Conservation (phyloP, 257 asterid genomes). For the Solanum gracilifrons region DNA sequence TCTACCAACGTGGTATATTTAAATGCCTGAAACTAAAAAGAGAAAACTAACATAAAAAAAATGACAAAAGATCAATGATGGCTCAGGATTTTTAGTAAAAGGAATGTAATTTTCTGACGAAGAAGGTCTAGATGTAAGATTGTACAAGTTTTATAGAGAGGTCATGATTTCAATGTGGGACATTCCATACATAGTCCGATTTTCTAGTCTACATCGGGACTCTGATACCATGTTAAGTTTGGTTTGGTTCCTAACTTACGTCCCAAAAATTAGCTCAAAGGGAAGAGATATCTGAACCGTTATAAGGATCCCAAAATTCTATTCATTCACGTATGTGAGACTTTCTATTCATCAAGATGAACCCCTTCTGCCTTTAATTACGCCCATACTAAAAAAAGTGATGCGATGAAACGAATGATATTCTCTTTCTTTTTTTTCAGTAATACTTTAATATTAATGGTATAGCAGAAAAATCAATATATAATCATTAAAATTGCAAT, state of each 20-base stretch:
- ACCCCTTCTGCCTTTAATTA: not conserved
- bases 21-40: not conserved
- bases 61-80: not conserved
- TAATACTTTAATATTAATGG: not conserved
- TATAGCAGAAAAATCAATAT: too few species aligned
- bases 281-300: too few species aligned
- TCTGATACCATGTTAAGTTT: too few species aligned
- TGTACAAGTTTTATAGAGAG: not conserved
- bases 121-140: accelerated
- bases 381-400: not conserved
- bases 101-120: not conserved
- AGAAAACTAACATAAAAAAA: not conserved
- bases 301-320: too few species aligned
- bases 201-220: accelerated
- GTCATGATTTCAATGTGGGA: not conserved
- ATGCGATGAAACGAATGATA: not conserved
- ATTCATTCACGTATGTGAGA: not conserved
- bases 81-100: not conserved
- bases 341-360: too few species aligned
- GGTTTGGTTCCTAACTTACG: too few species aligned
- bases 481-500: too few species aligned
- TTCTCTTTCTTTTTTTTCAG: not conserved
- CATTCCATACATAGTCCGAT: too few species aligned
- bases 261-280: not conserved
- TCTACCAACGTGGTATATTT: not conserved